These are phyloP conservation scores for Brettanomyces bruxellensis DNA, from an alignment of 805 yeast species.

Conservation along the genomic window DNA sequence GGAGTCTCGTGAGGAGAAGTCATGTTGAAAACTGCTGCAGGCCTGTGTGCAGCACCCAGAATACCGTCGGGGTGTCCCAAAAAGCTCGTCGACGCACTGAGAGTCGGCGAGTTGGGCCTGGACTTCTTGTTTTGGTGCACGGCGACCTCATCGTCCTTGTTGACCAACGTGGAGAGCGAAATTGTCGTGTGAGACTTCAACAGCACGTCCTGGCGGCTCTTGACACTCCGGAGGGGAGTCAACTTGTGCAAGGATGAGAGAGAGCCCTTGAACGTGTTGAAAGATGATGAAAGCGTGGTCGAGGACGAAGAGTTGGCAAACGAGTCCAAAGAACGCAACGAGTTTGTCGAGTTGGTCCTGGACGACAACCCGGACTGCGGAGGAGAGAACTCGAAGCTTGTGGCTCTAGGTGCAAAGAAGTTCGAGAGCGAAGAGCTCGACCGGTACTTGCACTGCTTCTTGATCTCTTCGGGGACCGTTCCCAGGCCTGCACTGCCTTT, in stretches of 20 bases:
- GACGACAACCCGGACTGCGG: conserved; percentile 23
- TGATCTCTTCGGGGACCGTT: background rate
- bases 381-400: conserved; percentile 14
- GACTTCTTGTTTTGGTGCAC: conserved; percentile 29
- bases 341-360: conserved; percentile 23
- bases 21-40: conserved; percentile 23
- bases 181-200: conserved; percentile 15
- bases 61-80: background rate
- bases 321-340: conserved; percentile 23
- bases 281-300: conserved; percentile 17
- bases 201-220: conserved; percentile 12
- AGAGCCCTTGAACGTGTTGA: conserved; percentile 14
- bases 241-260: conserved; percentile 49
- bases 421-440: background rate
- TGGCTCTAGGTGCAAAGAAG: background rate
- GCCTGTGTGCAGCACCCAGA: conserved; percentile 9
- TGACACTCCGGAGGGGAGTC: conserved; percentile 40
- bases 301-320: conserved; percentile 19
- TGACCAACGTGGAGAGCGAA: conserved; percentile 15
- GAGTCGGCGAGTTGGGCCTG: conserved; percentile 22
- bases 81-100: conserved; percentile 24
- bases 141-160: conserved; percentile 3
- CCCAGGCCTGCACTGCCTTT: background rate
- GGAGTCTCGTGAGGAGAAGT: conserved; percentile 28
- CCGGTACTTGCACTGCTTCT: background rate